Evolutionary conservation across 73 alveolate genomes (phyloP), one percentile per base, ranked within the genome.

Genomic region (Paramecium tetraurelia): DNA sequence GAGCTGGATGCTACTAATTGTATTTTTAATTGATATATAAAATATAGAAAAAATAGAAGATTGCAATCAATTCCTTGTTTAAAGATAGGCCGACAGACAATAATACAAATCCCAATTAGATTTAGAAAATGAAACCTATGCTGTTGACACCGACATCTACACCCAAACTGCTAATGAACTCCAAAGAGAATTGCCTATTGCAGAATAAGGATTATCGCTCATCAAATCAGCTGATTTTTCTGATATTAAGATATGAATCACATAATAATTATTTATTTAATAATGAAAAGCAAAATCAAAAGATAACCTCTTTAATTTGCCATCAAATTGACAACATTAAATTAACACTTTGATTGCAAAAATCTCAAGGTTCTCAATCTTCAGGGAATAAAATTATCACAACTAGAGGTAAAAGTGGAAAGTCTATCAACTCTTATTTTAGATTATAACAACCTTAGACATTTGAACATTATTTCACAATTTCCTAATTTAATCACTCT

Each of bases 181-280:
- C 6, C 10, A 22, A 41, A 80, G 90, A 41, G 90, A 80, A 48
- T 48, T 80, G 38, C 76, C 46, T 11, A 41, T 80, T 0, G 90
- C 90, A 44, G 90, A 80, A 80, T 12, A 80, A 63, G 90, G 90
- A 80, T 46, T 80, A 48, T 41, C 71, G 48, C 50, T 80, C 10
- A 48, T 80, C 57, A 80, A 44, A 46, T 80, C 90, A 80, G 90
- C 90, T 44, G 90, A 80, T 80, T 80, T 80, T 80, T 80, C 90
- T 43, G 57, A 80, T 80, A 80, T 80, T 35, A 80, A 46, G 27
- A 80, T 80, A 80, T 80, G 75, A 80, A 75, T 18, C 22, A 40
- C 1, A 53, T 18, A 53, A 80, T 40, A 80, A 80, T 80, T 24
- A 80, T 53, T 53, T 53, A 53, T 53, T 53, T 53, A 53, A 53